Conservation (phyloP, 2,329 filamentous ascomycete genomes). For the Exophiala bonariae region DNA sequence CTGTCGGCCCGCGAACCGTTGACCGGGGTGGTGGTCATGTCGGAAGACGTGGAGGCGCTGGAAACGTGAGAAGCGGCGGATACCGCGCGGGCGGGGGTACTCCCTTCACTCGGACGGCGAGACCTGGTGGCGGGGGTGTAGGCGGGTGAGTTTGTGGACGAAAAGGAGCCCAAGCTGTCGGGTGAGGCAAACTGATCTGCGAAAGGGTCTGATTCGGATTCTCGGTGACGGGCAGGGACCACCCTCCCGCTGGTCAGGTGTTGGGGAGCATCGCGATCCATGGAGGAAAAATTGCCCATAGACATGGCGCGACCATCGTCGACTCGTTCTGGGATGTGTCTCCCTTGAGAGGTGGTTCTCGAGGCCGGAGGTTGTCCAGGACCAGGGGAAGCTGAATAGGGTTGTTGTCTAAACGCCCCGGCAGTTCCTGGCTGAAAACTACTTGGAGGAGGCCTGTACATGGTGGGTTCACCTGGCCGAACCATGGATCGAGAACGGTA, state of each 20-base stretch:
- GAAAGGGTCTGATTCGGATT: constrained; percentile 49
- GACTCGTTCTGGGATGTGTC: constrained; percentile 85
- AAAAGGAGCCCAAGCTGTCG: constrained; percentile 20
- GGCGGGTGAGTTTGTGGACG: constrained; percentile 23
- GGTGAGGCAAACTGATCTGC: constrained; percentile 20
- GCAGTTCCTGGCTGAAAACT: constrained; percentile 68
- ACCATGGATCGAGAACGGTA: constrained; percentile 95
- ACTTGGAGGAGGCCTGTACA: constrained; percentile 65
- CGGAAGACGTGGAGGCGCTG: constrained; percentile 70
- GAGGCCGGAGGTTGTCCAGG: too few species aligned
- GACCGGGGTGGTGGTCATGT: constrained; percentile 54
- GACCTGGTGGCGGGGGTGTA: constrained; percentile 31
- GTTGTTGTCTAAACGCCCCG: constrained; percentile 75
- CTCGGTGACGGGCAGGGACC: constrained; percentile 74
- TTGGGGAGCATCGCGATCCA: constrained; percentile 74
- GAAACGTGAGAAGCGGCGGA: constrained; percentile 91
- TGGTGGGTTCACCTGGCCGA: constrained; percentile 67
- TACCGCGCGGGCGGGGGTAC: constrained; percentile 65
- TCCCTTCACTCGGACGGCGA: constrained; percentile 46
- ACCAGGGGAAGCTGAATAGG: constrained; percentile 58
- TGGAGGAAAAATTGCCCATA: constrained; percentile 75
- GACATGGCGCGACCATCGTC: constrained; percentile 97
- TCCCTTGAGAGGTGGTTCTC: constrained; percentile 86
- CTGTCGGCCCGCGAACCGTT: constrained; percentile 60
- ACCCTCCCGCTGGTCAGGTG: constrained; percentile 84